phyloP scores from a whole-genome alignment of 1,284 basidiomycete species.

The Austropuccinia psidii region DNA sequence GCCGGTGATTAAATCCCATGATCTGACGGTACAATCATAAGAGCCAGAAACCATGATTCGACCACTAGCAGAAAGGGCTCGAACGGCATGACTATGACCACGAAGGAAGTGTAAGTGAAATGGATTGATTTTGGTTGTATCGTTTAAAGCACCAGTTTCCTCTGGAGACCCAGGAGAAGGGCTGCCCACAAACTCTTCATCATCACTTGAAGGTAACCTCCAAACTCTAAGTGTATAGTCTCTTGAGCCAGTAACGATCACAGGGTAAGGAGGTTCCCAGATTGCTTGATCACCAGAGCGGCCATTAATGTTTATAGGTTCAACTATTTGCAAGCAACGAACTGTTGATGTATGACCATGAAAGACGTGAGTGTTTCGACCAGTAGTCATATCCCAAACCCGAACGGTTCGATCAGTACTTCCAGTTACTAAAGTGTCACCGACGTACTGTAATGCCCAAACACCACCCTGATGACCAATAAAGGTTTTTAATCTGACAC shows the following conservation, averaged over 20 bases:
- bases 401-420: conserved; percentile 89
- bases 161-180: conserved; percentile 29
- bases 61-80: conserved; percentile 81
- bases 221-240: conserved; percentile 84
- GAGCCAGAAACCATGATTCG: conserved; percentile 85
- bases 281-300: conserved; percentile 49
- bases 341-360: conserved; percentile 90
- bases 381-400: conserved; percentile 77
- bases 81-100: conserved; percentile 82
- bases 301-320: conserved; percentile 59
- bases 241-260: conserved; percentile 87
- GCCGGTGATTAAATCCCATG: conserved; percentile 90
- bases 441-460: conserved; percentile 71
- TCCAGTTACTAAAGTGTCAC: conserved; percentile 77
- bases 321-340: conserved; percentile 77
- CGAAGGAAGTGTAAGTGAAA: conserved; percentile 75
- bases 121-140: conserved; percentile 63
- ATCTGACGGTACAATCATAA: conserved; percentile 83
- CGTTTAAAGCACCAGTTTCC: conserved; percentile 40
- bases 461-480: conserved; percentile 90
- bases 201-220: conserved; percentile 67
- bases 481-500: conserved; percentile 63
- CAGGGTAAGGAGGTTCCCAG: conserved; percentile 53
- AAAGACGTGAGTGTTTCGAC: conserved; percentile 78
- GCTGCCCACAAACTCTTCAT: conserved; percentile 54